Base-by-base conservation (phyloP, 148 eudicot genomes). In the Diospyros kaki region DNA sequence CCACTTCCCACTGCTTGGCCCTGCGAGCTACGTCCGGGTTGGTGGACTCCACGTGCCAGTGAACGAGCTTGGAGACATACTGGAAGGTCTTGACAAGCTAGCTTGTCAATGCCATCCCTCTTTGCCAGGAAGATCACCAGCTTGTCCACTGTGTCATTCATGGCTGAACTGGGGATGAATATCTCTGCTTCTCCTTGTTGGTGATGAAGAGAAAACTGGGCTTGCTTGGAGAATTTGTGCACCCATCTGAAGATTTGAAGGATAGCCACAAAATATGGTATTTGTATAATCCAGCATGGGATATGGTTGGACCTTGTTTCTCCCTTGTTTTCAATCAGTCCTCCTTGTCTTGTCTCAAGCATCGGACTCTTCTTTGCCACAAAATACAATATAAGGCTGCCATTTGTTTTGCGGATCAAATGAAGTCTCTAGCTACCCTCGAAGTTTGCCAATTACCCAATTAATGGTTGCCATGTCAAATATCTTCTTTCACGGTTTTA, bases 51-150 rank as follows among this genome's bases (percentile, higher is more conserved):
- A 64, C 59, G 11, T 86, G 97, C 89, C 87, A 93, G 78, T 90
- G 91, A 65, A 83, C 78, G 18, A 95, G 88, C 80, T 95, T 95
- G 72, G 98, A 90, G 46, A 91, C 94, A 53, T 94, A 94, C 64
- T 94, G 98, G 82, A 89, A 94, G 48, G 98, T 94, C 85, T 92
- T 94, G 74, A 94, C 98, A 7, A 92, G 91, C n/a, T n/a, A n/a
- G n/a, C 82, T 94, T 94, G 89, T 94, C 98, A 12, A 92, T 94
- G 75, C 97, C 98, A 66, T 94, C 98, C 58, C 97, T 83, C 73
- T 94, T 94, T 41, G 98, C 98, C 42, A 94, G 80, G 90, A 92
- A 92, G 83, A 90, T 84, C 12, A 94, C 94, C 41, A 94, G 81
- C 86, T 92, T 94, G 86, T 94, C 98, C 53, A 92, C 81, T 75